Evolutionary conservation across 331 rosid genomes (phyloP).

Genomic region (Acacia pycnantha): DNA sequence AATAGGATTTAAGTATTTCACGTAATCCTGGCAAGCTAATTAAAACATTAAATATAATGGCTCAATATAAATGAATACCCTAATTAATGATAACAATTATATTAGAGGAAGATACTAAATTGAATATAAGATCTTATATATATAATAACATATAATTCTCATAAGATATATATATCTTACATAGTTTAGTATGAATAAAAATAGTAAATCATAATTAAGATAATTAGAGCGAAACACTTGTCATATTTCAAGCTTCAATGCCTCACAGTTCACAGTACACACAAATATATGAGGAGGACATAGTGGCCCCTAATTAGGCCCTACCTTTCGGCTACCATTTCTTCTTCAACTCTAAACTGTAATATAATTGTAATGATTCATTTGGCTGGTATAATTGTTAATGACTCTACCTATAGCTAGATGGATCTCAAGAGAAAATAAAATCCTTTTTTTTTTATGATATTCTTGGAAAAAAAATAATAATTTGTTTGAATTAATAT

Average conservation of each 20-base stretch:
- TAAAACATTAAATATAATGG: not conserved
- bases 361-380: slow-evolving; percentile 26
- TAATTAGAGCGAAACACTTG: not conserved
- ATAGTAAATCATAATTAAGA: not conserved
- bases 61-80: not conserved
- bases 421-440: not conserved
- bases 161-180: no score
- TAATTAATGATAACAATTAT: not conserved
- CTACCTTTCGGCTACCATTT: slow-evolving; percentile 34
- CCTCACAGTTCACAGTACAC: not conserved
- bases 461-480: not conserved
- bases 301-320: slow-evolving; percentile 28
- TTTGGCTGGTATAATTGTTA: not conserved
- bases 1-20: not conserved
- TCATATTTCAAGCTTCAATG: not conserved
- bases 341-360: slow-evolving; percentile 24
- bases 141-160: no score
- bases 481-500: not conserved
- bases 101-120: not conserved
- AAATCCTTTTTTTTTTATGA: not conserved
- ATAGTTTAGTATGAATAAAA: no score
- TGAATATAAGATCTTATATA: not conserved
- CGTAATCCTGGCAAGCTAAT: not conserved
- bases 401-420: not conserved
- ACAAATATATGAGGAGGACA: not conserved